A percentile compares a stretch with the other conserved stretches of the same genome.
phyloP scores from a whole-genome alignment of 2,329 filamentous ascomycete species.

The Raffaelea arxii region DNA sequence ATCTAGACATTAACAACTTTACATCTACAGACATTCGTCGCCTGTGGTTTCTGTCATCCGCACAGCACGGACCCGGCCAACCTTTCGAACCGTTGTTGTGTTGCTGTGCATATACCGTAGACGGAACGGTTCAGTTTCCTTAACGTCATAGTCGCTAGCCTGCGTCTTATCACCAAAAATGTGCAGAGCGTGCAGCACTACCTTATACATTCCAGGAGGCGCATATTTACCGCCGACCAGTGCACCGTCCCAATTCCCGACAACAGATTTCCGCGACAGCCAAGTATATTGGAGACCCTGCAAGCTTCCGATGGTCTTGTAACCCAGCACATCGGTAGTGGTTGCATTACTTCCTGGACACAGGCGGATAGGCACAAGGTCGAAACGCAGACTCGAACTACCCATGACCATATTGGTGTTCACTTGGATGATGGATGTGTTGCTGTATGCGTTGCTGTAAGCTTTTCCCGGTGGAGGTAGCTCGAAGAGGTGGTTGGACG shows the following conservation, averaged over 20 bases:
- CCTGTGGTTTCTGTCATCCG: too few species aligned
- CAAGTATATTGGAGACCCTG: conserved; percentile 28
- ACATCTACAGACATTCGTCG: too few species aligned
- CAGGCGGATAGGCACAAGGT: conserved; percentile 30
- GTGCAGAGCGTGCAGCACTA: conserved; percentile 37
- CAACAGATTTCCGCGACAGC: conserved; percentile 21
- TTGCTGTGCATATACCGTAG: conserved; percentile 27
- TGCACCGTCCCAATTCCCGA: conserved; percentile 33
- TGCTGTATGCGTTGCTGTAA: conserved; percentile 17
- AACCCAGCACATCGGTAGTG: conserved; percentile 22
- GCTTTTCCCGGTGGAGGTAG: conserved; percentile 28
- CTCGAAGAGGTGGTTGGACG: conserved; percentile 27
- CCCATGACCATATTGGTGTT: conserved; percentile 35
- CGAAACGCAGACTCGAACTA: conserved; percentile 30
- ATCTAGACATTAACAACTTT: too few species aligned
- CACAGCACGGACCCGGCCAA: too few species aligned
- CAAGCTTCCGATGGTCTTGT: conserved; percentile 32
- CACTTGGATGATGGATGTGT: conserved; percentile 27
- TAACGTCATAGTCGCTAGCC: conserved; percentile 35
- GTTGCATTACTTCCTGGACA: conserved; percentile 20
- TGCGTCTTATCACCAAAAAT: conserved; percentile 39
- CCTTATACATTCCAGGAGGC: conserved; percentile 38
- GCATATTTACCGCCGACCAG: conserved; percentile 37
- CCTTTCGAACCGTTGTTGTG: too few species aligned
- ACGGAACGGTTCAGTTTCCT: conserved; percentile 30